A percentile compares a stretch with the other conserved stretches of the same genome.
Conservation (phyloP, 179 eudicot genomes). For the Corrigiola litoralis region DNA sequence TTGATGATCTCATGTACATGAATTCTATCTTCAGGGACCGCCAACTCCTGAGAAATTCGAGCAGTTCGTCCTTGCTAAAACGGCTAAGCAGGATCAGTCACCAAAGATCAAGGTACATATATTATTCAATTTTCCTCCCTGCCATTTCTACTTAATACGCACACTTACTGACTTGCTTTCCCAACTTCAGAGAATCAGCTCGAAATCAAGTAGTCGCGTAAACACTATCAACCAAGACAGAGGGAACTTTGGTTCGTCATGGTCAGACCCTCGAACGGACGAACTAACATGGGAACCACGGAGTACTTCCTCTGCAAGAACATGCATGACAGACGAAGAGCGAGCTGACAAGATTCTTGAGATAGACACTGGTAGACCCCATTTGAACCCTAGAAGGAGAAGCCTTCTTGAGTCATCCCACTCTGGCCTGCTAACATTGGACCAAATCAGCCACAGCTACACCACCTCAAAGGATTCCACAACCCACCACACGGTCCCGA, state of each 20-base stretch:
- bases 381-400: constrained; percentile 32
- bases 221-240: constrained; percentile 16
- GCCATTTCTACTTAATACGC: too few species aligned
- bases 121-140: too few species aligned
- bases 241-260: constrained; percentile 24
- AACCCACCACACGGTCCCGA: constrained; percentile 36
- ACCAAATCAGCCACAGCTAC: constrained; percentile 53
- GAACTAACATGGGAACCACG: constrained; percentile 23
- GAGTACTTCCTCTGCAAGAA: constrained; percentile 16
- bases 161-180: background rate
- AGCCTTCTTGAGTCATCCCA: constrained; percentile 42
- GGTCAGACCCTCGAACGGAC: constrained; percentile 33
- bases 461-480: constrained; percentile 66
- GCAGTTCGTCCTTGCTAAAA: constrained; percentile 37
- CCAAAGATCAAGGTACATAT: constrained; percentile 45
- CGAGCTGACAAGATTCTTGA: constrained; percentile 53
- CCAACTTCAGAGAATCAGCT: constrained; percentile 43
- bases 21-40: constrained; percentile 49
- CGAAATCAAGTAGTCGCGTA: constrained; percentile 31
- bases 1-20: background rate
- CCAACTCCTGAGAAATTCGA: constrained; percentile 82
- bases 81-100: constrained; percentile 32
- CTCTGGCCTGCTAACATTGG: constrained; percentile 29
- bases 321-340: constrained; percentile 33
- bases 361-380: constrained; percentile 41